phyloP scores from a whole-genome alignment of 495 filamentous ascomycete genomes.

The Terfezia claveryi region DNA sequence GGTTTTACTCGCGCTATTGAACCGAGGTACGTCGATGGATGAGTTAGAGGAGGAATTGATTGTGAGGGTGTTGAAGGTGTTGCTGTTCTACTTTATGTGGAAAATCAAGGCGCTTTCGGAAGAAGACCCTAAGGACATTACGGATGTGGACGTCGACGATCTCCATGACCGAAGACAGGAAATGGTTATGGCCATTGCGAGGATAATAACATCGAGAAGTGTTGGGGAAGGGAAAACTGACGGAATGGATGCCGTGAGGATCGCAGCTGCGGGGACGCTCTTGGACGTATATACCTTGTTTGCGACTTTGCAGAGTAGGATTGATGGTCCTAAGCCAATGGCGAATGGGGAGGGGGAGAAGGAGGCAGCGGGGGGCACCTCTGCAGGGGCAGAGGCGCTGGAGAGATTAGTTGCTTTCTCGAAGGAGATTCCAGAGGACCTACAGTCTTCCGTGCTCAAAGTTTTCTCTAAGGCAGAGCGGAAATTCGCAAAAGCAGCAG shows the following conservation, averaged over 20 bases:
- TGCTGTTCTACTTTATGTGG: constrained; percentile 91
- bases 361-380: constrained; percentile 26
- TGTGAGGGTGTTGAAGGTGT: constrained; percentile 42
- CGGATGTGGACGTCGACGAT: constrained; percentile 30
- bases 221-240: constrained; percentile 14
- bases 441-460: constrained; percentile 40
- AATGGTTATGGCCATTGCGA: constrained; percentile 19
- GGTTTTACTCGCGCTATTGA: constrained; percentile 41
- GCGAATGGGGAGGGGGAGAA: constrained; percentile 12
- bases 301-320: constrained; percentile 36
- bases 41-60: constrained; percentile 56
- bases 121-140: constrained; percentile 23
- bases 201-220: constrained; percentile 28
- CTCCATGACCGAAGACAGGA: constrained; percentile 32
- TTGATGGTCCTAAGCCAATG: constrained; percentile 18
- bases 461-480: constrained; percentile 58
- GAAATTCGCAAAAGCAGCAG: constrained; percentile 44
- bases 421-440: constrained; percentile 34
- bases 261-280: constrained; percentile 48
- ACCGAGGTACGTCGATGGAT: constrained; percentile 42
- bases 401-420: constrained; percentile 36
- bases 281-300: constrained; percentile 69
- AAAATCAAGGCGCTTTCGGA: constrained; percentile 34
- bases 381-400: no score
- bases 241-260: constrained; percentile 46